Percentiles rank a stretch among this genome's conserved stretches.
These are phyloP conservation scores for Alternaria brassicae DNA, from an alignment of 2,329 filamentous ascomycete species.

Conservation along the genomic window DNA sequence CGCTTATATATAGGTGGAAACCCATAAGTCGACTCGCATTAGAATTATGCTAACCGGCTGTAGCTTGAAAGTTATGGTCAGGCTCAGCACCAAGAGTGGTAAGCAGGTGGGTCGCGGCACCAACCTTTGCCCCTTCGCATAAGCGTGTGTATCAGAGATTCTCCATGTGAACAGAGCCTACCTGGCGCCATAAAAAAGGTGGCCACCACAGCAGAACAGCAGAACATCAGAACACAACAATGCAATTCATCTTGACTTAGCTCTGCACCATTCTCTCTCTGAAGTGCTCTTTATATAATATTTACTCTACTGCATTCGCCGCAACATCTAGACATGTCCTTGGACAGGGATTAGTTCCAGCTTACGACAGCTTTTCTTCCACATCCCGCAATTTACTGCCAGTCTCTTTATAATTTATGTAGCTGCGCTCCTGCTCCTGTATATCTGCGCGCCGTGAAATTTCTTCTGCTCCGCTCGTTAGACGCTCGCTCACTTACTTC, in stretches of 20 bases:
- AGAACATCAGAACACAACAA: not conserved
- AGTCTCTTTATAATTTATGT: conserved; percentile 10
- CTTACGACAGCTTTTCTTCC: conserved; percentile 1
- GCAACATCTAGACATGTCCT: conserved; percentile 4
- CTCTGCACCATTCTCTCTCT: not conserved
- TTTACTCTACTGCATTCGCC: not conserved
- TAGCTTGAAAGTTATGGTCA: not conserved
- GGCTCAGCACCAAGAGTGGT: conserved; percentile 9
- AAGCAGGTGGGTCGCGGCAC: conserved; percentile 3
- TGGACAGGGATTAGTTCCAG: conserved; percentile 2
- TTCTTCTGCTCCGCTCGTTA: not conserved
- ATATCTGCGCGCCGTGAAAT: not conserved
- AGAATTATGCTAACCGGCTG: not conserved
- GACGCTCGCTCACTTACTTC: conserved; percentile 1
- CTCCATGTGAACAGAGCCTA: not conserved
- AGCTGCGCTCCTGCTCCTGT: conserved; percentile 1
- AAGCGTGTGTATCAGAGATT: not conserved
- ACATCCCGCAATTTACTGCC: conserved; percentile 10
- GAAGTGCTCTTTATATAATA: not conserved
- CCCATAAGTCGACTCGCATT: conserved; percentile 2
- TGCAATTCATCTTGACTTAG: not conserved
- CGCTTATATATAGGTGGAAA: conserved; percentile 6
- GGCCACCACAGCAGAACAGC: not conserved
- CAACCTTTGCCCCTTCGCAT: conserved; percentile 1
- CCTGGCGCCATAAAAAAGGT: not conserved